Evolutionary conservation across 2,329 filamentous ascomycete species (phyloP), one percentile per base, ranked within the genome.

Genomic region (Alternaria triticimaculans): DNA sequence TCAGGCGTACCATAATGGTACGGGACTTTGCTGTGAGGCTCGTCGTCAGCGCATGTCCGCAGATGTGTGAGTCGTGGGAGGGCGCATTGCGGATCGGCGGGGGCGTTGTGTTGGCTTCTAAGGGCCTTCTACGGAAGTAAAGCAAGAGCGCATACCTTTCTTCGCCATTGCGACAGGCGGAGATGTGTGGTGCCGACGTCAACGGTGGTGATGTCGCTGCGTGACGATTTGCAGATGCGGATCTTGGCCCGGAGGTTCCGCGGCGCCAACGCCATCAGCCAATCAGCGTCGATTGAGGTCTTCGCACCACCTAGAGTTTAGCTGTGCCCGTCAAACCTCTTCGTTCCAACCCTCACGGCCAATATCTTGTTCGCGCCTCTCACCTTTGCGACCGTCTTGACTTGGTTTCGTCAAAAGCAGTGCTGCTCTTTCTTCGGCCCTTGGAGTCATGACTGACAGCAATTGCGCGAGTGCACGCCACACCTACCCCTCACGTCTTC

Each of bases 1-100:
- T 86, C 72, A 99, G 91, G 80, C 96, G 94, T 81, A 97, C 95
- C 79, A 92, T 88, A 80, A 99, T 90, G 71, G 95, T 91, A 80
- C 96, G 93, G 78, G 94, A 92, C 86, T 98, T 98, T 65, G 86
- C 93, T 96, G 80, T 56, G 18, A 30, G 10, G 25, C n/a, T 37
- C 33, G 21, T 25, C 6, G 68, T 76, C 68, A 76, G 74, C 66
- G 30, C 14, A 55, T 55, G 56, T 48, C 12, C 23, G 20, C 23
- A 21, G 54, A 20, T 14, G 8, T 53, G 46, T 50, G 30, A 20
- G 23, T 5, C 6, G 37, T 55, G 41, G 11, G 30, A 11, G 56
- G 23, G 44, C n/a, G 48, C 41, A 9, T 56, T 60, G n/a, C 8
- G 6, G 14, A 11, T 20, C 2, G 20, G 6, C 23, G 5, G 37